Percentiles rank a stretch among this genome's conserved stretches.
Conservation (phyloP, 2,329 filamentous ascomycete genomes). For the Neofusicoccum cordaticola region DNA sequence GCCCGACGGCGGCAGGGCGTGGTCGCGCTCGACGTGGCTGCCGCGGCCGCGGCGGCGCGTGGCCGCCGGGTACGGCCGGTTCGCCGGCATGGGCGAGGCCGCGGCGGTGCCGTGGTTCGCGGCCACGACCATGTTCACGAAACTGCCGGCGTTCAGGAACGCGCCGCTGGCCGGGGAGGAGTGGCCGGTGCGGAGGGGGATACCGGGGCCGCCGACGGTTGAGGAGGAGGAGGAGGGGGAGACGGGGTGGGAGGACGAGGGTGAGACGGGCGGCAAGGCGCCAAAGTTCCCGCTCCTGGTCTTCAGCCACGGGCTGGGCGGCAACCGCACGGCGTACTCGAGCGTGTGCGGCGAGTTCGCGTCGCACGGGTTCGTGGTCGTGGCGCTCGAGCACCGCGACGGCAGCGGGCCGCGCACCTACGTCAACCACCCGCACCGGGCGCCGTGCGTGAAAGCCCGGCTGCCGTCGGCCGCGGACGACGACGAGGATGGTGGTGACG, state of each 20-base stretch:
- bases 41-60: slow-evolving; percentile 56
- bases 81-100: slow-evolving; percentile 50
- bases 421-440: slow-evolving; percentile 54
- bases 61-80: slow-evolving; percentile 62
- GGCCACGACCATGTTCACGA: slow-evolving; percentile 61
- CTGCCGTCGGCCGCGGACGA: background rate
- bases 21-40: slow-evolving; percentile 60
- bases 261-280: slow-evolving; percentile 3
- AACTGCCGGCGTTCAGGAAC: slow-evolving; percentile 63
- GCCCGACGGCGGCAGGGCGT: slow-evolving; percentile 39
- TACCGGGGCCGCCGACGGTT: slow-evolving; percentile 28
- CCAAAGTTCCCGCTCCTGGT: slow-evolving; percentile 61
- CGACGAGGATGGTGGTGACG: background rate
- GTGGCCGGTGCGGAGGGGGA: slow-evolving; percentile 22
- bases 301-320: slow-evolving; percentile 66
- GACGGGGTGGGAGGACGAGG: slow-evolving; percentile 25
- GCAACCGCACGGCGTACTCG: slow-evolving; percentile 61
- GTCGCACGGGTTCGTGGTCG: slow-evolving; percentile 63
- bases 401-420: slow-evolving; percentile 61
- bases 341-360: slow-evolving; percentile 64
- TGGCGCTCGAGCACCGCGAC: slow-evolving; percentile 64
- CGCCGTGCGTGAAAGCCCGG: slow-evolving; percentile 12
- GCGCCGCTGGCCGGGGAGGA: slow-evolving; percentile 48
- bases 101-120: slow-evolving; percentile 54
- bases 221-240: slow-evolving; percentile 24